Conservation (phyloP, 495 filamentous ascomycete genomes). For the Tuber borchii region DNA sequence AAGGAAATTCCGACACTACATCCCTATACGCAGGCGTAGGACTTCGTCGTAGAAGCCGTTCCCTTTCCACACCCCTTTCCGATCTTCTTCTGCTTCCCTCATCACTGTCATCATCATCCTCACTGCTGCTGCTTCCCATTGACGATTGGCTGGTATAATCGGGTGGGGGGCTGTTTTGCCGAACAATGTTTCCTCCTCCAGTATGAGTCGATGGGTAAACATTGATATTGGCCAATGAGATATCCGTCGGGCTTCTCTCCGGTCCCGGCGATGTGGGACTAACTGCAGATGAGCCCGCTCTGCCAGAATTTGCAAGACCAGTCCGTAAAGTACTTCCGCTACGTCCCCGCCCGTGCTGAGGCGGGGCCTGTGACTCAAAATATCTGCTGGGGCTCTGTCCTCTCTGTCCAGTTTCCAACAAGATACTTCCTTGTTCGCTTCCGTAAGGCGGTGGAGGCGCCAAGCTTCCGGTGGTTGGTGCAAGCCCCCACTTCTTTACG, state of each 20-base stretch:
- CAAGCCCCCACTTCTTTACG: slow-evolving; percentile 98
- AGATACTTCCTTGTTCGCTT: slow-evolving; percentile 88
- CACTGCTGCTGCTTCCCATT: slow-evolving; percentile 21
- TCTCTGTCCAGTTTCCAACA: slow-evolving; percentile 57
- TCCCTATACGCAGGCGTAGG: slow-evolving; percentile 40
- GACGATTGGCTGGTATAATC: slow-evolving; percentile 33
- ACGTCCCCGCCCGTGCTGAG: slow-evolving; percentile 49
- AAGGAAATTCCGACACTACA: slow-evolving; percentile 30
- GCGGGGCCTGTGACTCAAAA: slow-evolving; percentile 44
- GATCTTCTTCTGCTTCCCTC: slow-evolving; percentile 11
- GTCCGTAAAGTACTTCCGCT: slow-evolving; percentile 48
- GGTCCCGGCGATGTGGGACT: slow-evolving; percentile 78
- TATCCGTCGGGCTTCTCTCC: slow-evolving; percentile 87
- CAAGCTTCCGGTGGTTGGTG: slow-evolving; percentile 89
- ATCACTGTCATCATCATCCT: slow-evolving; percentile 32
- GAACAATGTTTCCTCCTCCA: slow-evolving; percentile 7
- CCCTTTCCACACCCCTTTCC: slow-evolving; percentile 24
- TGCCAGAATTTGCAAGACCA: slow-evolving; percentile 13
- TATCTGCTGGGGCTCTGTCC: slow-evolving; percentile 43
- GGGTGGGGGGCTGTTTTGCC: slow-evolving; percentile 27
- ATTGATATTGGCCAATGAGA: slow-evolving; percentile 68
- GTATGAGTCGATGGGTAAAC: slow-evolving; percentile 20
- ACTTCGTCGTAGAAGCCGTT: slow-evolving; percentile 24
- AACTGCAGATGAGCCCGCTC: slow-evolving; percentile 14
- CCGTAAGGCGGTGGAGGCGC: slow-evolving; percentile 95